These are phyloP conservation scores for Sarcocystis neurona DNA, from an alignment of 169 alveolate genomes.

Conservation along the genomic window DNA sequence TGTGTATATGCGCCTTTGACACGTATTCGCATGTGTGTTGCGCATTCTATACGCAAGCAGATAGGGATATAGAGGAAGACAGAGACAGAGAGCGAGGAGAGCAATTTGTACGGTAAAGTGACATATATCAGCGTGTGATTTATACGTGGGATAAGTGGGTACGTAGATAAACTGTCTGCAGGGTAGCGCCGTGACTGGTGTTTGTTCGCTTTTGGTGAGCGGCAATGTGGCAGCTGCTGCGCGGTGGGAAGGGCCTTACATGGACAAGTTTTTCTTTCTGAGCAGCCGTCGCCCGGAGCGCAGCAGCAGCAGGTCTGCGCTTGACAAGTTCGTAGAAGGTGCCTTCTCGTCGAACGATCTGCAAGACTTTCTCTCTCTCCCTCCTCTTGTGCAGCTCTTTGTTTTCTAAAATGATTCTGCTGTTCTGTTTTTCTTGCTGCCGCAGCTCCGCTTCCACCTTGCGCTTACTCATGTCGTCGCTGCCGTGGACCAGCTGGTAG, in stretches of 20 bases:
- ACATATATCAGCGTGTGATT: too few relatives aligned
- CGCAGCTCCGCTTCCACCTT: conserved; percentile 38
- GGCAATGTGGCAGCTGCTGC: not conserved
- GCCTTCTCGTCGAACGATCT: conserved; percentile 42
- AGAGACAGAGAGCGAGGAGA: too few relatives aligned
- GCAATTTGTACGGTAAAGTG: too few relatives aligned
- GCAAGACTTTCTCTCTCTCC: conserved; percentile 27
- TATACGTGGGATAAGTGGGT: too few relatives aligned
- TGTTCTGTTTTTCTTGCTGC: conserved; percentile 36
- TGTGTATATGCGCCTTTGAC: too few relatives aligned
- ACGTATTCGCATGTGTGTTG: too few relatives aligned
- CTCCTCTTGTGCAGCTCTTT: conserved; percentile 12
- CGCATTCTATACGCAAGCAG: too few relatives aligned
- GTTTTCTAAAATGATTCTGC: not conserved
- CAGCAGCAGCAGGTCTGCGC: not conserved
- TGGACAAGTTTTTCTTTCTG: not conserved
- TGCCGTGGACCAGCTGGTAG: conserved; percentile 29
- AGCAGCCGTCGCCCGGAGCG: not conserved
- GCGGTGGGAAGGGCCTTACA: not conserved
- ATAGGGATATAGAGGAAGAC: too few relatives aligned
- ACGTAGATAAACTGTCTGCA: too few relatives aligned
- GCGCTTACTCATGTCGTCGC: conserved; percentile 36
- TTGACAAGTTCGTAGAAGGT: conserved; percentile 50
- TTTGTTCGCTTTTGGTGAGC: not conserved
- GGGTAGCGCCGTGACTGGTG: not conserved